phyloP scores from a whole-genome alignment of 176 grass and related monocot genomes.

The Thalia dealbata region DNA sequence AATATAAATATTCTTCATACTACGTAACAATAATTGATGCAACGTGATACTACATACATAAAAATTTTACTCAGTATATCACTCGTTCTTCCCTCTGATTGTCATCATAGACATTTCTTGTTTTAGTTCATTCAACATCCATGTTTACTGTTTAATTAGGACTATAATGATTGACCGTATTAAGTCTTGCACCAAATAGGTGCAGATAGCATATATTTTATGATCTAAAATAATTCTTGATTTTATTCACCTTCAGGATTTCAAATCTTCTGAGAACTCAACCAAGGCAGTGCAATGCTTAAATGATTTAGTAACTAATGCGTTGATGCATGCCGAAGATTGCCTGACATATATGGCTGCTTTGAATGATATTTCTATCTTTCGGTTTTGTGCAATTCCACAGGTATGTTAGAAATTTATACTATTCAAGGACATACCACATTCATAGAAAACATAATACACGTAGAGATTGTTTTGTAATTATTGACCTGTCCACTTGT shows the following conservation, averaged over 20 bases:
- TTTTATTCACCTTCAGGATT: slow-evolving; percentile 43
- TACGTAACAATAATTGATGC: too few species aligned
- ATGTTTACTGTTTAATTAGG: not conserved
- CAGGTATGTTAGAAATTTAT: slow-evolving; percentile 39
- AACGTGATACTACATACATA: too few species aligned
- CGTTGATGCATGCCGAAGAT: slow-evolving; percentile 66
- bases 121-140: not conserved
- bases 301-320: slow-evolving; percentile 91
- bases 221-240: not conserved
- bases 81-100: not conserved
- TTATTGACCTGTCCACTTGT: not conserved
- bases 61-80: too few species aligned
- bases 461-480: too few species aligned
- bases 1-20: too few species aligned
- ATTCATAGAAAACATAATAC: too few species aligned
- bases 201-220: not conserved
- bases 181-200: not conserved
- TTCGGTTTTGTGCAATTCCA: slow-evolving; percentile 84
- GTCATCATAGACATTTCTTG: not conserved
- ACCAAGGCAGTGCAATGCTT: slow-evolving; percentile 79
- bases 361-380: slow-evolving; percentile 69
- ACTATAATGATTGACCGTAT: not conserved
- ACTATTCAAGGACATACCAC: too few species aligned
- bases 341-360: slow-evolving; percentile 77
- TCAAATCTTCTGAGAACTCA: slow-evolving; percentile 74